Base-by-base conservation (phyloP, 2,329 filamentous ascomycete species). In the Sporothrix brasiliensis region DNA sequence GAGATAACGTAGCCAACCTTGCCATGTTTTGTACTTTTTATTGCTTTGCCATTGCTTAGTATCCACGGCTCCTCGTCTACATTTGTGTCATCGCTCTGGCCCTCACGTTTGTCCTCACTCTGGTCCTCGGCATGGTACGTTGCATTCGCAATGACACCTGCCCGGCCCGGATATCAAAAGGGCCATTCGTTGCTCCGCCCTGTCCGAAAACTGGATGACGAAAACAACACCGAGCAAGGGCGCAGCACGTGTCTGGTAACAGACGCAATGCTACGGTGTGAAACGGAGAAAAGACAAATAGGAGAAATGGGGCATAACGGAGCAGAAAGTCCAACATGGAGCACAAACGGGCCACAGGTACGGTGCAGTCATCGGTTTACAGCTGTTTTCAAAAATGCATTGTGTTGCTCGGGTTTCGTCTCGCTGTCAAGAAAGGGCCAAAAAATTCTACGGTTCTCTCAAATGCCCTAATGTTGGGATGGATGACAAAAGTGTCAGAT, bases 181-280 rank as follows among this genome's bases (percentile, higher is more conserved):
- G 54, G 54, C 54, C 56, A 24, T 44, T 44, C 34, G 34, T 34
- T 60, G 19, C 56, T 60, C 34, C 56, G 34, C 34, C 27, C 56
- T n/a, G 13, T 21, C 19, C 56, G n/a, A 16, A 24, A 24, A 21
- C 49, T 9, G 49, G 50, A 53, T n/a, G 50, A 52, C 21, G 24
- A 11, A 21, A 34, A 34, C 9, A 34, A 34, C 30, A 39, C 10
- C 34, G 34, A 60, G 34, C 34, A 19, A 44, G 56, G 34, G 56
- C 19, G 34, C 34, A 60, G 56, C 56, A 60, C 56, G 56, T 44
- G 56, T 60, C 56, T 60, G 56, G 56, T 44, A 60, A 60, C 34
- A 21, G 24, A 60, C 56, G 56, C 56, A 60, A 60, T 60, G 34
- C 56, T 7, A 44, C 56, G 30, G 34, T 7, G 34, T 60, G 19